Percentiles rank a stretch among this genome's conserved stretches.
Evolutionary conservation across 2,329 filamentous ascomycete genomes (phyloP).

Genomic region (Neobulgaria alba): DNA sequence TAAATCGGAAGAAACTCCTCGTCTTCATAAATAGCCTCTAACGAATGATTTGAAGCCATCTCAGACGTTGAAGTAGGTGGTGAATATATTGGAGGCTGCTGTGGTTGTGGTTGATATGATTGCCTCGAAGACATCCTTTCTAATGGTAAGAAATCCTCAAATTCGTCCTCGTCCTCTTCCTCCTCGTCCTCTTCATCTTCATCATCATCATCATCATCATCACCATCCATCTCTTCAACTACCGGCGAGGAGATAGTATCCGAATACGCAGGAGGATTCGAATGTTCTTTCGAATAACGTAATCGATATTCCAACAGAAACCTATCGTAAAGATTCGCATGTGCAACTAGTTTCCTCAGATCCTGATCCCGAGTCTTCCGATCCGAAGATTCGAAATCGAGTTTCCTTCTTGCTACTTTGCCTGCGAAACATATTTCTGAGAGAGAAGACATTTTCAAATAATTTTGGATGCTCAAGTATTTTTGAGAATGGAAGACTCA

Average conservation of each 20-base stretch:
- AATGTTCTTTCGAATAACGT: not conserved
- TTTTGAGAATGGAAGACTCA: no score
- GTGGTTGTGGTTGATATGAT: no score
- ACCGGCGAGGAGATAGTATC: not conserved
- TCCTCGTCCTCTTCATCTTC: not conserved
- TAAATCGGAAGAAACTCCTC: no score
- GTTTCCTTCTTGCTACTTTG: not conserved
- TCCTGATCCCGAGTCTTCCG: not conserved
- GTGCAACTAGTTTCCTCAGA: not conserved
- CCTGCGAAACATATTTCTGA: not conserved
- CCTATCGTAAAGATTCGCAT: slow-evolving; percentile 1
- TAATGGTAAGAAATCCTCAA: no score
- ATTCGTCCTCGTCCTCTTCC: no score
- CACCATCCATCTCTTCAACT: not conserved
- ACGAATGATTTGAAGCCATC: no score
- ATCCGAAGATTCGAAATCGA: not conserved
- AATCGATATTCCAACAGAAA: not conserved
- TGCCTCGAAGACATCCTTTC: no score
- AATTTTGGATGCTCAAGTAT: no score
- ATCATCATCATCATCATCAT: not conserved
- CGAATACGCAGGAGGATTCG: not conserved
- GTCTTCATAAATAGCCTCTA: no score
- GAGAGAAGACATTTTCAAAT: no score
- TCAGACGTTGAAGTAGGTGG: no score
- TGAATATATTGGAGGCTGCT: no score